Conservation (phyloP, 148 eudicot species). For the Persicaria tinctoria region DNA sequence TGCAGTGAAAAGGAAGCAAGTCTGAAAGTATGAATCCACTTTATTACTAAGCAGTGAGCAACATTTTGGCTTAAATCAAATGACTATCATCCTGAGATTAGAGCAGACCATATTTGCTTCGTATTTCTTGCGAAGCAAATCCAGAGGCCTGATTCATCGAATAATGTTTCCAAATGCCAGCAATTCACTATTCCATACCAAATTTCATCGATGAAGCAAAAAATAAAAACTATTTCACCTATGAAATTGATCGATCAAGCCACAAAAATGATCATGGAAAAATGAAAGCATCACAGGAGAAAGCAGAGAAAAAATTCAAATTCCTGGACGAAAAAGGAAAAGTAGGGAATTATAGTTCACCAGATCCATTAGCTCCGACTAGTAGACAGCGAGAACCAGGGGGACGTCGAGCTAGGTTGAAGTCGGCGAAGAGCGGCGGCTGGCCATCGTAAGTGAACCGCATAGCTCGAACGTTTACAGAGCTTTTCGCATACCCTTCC, state of each 20-base stretch:
- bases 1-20: neutral
- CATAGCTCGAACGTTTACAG: constrained; percentile 67
- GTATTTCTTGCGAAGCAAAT: neutral
- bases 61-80: too few species aligned
- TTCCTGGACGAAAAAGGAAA: neutral
- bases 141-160: neutral
- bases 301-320: neutral
- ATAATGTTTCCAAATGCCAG: neutral
- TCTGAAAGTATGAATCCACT: neutral
- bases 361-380: constrained; percentile 97
- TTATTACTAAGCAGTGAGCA: too few species aligned
- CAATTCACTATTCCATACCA: neutral
- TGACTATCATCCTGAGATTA: neutral
- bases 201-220: neutral
- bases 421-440: constrained; percentile 60
- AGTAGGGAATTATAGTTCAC: constrained; percentile 16
- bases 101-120: neutral
- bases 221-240: too few species aligned
- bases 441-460: constrained; percentile 68
- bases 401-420: constrained; percentile 41
- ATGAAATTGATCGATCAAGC: neutral
- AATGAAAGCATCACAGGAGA: neutral
- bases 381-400: constrained; percentile 89
- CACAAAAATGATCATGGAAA: neutral
- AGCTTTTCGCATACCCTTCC: neutral